A percentile compares a stretch with the other conserved stretches of the same genome.
Evolutionary conservation across 2,329 filamentous ascomycete genomes (phyloP).

Genomic region (Fusarium acutatum): DNA sequence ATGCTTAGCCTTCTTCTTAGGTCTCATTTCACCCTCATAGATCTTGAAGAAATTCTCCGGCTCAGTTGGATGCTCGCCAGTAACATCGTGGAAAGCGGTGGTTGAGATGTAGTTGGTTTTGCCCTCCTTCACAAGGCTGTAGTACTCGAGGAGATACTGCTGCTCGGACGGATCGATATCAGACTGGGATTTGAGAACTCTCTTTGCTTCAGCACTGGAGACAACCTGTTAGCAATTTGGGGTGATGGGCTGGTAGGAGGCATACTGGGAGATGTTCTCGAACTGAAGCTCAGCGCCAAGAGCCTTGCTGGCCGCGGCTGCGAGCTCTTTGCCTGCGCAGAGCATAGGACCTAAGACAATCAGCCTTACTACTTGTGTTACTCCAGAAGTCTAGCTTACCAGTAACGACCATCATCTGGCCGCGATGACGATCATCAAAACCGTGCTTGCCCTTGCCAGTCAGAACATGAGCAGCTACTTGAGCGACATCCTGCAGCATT

Average conservation of each 20-base stretch:
- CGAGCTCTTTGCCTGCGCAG: constrained; percentile 56
- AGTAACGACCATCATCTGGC: constrained; percentile 16
- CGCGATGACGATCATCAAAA: constrained; percentile 5
- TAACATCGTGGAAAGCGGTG: background rate
- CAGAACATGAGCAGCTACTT: constrained; percentile 13
- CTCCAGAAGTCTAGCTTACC: background rate
- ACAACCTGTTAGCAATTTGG: background rate
- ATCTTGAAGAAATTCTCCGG: constrained; percentile 16
- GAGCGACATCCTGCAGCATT: background rate
- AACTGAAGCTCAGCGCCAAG: constrained; percentile 48
- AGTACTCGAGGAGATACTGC: constrained; percentile 10
- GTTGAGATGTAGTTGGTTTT: constrained; percentile 13
- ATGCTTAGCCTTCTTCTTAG: constrained; percentile 22
- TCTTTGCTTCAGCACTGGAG: constrained; percentile 1
- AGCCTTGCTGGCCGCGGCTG: constrained; percentile 54
- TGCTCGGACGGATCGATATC: background rate
- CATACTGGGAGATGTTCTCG: constrained; percentile 34
- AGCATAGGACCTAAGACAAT: constrained; percentile 53
- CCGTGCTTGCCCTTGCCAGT: constrained; percentile 20
- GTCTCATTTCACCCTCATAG: constrained; percentile 4
- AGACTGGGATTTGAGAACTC: constrained; percentile 4
- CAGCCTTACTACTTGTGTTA: fast-evolving
- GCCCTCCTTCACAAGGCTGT: constrained; percentile 13
- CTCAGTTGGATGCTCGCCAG: constrained; percentile 1
- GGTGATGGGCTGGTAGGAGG: fast-evolving